Evolutionary conservation across 2,329 filamentous ascomycete genomes (phyloP).

Genomic region (Stemphylium lycopersici): DNA sequence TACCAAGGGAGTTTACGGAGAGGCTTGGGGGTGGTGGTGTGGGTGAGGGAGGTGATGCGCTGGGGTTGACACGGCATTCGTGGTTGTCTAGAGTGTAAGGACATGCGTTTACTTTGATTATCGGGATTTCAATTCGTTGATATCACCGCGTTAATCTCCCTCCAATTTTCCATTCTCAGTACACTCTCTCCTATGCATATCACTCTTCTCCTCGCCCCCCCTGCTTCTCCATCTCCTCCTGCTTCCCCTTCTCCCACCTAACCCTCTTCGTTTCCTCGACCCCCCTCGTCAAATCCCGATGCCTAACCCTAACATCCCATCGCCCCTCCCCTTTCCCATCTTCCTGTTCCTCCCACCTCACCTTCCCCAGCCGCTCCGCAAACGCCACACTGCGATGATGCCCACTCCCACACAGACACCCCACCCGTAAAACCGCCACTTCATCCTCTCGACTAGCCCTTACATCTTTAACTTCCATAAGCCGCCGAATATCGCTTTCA

Average conservation of each 20-base stretch:
- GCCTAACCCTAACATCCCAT: slow-evolving; percentile 10
- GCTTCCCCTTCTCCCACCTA: neutral
- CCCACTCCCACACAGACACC: slow-evolving; percentile 12
- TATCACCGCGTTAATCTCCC: too few relatives aligned
- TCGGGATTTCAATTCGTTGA: too few relatives aligned
- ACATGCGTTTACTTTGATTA: too few relatives aligned
- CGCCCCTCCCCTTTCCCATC: neutral
- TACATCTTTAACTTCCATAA: slow-evolving; percentile 11
- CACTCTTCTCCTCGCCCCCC: neutral
- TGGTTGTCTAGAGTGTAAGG: neutral
- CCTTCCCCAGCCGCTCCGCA: slow-evolving; percentile 13
- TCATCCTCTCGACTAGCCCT: slow-evolving; percentile 2
- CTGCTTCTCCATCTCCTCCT: neutral
- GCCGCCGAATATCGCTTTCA: slow-evolving; percentile 3
- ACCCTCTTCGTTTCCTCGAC: slow-evolving; percentile 2
- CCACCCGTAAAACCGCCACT: slow-evolving; percentile 2
- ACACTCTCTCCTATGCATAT: neutral
- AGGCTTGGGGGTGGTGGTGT: neutral
- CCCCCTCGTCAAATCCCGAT: slow-evolving; percentile 2
- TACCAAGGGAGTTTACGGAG: neutral
- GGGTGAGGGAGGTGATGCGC: neutral
- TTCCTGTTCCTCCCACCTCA: slow-evolving; percentile 1
- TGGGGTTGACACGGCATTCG: neutral
- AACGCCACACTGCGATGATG: slow-evolving; percentile 17
- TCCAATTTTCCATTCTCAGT: neutral